Conservation (phyloP, 2,329 filamentous ascomycete genomes). For the Lachnellula arida region DNA sequence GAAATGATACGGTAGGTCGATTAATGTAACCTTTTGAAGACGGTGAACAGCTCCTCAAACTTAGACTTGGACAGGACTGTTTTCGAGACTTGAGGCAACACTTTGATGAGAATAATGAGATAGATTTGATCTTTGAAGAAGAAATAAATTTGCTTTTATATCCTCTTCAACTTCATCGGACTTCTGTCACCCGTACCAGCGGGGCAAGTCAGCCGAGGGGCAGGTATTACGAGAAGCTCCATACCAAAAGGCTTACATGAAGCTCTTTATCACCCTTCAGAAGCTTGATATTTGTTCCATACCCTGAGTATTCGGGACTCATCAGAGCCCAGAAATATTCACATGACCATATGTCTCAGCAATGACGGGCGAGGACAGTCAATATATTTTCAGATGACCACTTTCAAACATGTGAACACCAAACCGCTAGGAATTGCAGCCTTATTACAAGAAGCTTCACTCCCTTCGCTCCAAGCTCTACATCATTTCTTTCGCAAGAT, state of each 20-base stretch:
- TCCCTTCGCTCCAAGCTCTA: neutral
- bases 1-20: too few relatives aligned
- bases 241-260: neutral
- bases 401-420: conserved; percentile 16
- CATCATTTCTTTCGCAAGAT: neutral
- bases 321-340: neutral
- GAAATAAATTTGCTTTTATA: neutral
- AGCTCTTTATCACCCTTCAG: neutral
- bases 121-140: too few relatives aligned
- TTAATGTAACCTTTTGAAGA: too few relatives aligned
- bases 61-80: too few relatives aligned
- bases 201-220: neutral
- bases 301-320: neutral
- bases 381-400: conserved; percentile 9
- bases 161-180: neutral
- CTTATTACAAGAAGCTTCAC: conserved; percentile 1
- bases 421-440: conserved; percentile 6
- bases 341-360: conserved; percentile 10
- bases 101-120: too few relatives aligned
- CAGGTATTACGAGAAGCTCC: neutral
- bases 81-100: too few relatives aligned
- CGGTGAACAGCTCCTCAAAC: too few relatives aligned
- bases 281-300: neutral
- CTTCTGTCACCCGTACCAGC: conserved; percentile 1
- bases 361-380: neutral